Evolutionary conservation across 768 basidiomycete species (phyloP).

Genomic region (Boletus tylopilopsis): DNA sequence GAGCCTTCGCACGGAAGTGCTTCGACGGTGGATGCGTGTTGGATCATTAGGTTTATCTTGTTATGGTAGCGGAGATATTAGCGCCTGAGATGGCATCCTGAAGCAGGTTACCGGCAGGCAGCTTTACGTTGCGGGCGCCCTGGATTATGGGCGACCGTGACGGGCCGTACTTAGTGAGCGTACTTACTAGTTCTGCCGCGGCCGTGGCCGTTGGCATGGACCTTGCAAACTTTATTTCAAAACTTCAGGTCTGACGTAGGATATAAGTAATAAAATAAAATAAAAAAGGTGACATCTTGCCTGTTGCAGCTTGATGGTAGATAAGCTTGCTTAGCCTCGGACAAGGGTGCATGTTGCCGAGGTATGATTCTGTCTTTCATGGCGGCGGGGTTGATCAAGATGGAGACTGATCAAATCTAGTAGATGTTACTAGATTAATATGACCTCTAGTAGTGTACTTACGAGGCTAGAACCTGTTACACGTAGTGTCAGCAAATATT

Average conservation of each 20-base stretch:
- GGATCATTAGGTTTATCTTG: constrained; percentile 3
- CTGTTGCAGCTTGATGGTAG: not conserved
- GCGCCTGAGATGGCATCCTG: not conserved
- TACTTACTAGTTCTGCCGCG: not conserved
- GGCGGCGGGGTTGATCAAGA: too few relatives aligned
- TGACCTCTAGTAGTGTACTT: too few relatives aligned
- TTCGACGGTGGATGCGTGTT: constrained; percentile 4
- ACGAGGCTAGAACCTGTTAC: too few relatives aligned
- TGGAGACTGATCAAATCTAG: too few relatives aligned
- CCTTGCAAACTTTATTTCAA: not conserved
- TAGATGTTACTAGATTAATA: too few relatives aligned
- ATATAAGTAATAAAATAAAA: not conserved
- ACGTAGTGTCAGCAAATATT: too few relatives aligned
- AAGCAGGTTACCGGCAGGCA: constrained; percentile 2
- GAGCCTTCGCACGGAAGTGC: constrained; percentile 18
- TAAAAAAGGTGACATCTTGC: not conserved
- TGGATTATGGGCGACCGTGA: not conserved
- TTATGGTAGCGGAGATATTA: constrained; percentile 10
- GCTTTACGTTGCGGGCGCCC: constrained; percentile 5
- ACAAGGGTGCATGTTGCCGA: too few relatives aligned
- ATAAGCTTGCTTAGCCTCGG: not conserved
- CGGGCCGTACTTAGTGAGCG: not conserved
- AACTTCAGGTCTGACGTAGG: not conserved
- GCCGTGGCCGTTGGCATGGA: not conserved
- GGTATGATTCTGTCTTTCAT: too few relatives aligned